A percentile compares a stretch with the other conserved stretches of the same genome.
These are phyloP conservation scores for Scheffersomyces parashehatae DNA, from an alignment of 1,139 yeast species.

Conservation along the genomic window DNA sequence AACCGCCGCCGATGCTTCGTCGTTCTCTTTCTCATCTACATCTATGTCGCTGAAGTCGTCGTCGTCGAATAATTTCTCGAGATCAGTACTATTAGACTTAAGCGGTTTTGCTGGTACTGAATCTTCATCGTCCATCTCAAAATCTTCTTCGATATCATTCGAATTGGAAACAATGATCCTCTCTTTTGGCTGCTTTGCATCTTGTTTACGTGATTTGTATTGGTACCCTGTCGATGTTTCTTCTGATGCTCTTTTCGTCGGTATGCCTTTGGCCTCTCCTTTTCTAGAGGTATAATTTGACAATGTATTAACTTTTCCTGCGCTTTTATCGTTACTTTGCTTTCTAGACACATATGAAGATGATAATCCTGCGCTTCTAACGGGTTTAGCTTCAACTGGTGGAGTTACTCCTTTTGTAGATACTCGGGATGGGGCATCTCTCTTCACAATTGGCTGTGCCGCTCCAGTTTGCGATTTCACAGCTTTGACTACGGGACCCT, in stretches of 20 bases:
- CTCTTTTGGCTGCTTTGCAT: conserved; percentile 32
- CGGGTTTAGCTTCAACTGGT: conserved; percentile 8
- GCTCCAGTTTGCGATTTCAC: conserved; percentile 1
- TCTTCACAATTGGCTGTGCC: not conserved
- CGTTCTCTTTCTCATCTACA: not conserved
- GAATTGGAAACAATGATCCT: conserved; percentile 34
- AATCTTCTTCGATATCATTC: conserved; percentile 14
- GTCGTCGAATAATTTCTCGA: conserved; percentile 22
- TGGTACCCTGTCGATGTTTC: conserved; percentile 21
- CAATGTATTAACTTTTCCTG: conserved; percentile 13
- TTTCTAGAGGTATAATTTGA: conserved; percentile 26
- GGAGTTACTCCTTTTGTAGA: conserved; percentile 5
- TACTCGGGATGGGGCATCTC: not conserved
- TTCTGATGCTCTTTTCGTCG: conserved; percentile 4
- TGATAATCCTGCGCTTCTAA: conserved; percentile 19
- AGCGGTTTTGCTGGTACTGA: conserved; percentile 3
- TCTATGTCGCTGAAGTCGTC: conserved; percentile 21
- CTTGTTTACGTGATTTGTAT: conserved; percentile 42
- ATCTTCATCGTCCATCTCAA: conserved; percentile 9
- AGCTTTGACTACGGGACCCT: conserved; percentile 30
- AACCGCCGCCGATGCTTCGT: conserved; percentile 2
- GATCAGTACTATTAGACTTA: conserved; percentile 10
- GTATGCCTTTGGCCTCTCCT: conserved; percentile 9
- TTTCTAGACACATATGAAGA: conserved; percentile 33
- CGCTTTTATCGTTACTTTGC: conserved; percentile 9